Base-by-base conservation (phyloP, 2,329 filamentous ascomycete species). In the Lasiodiplodia hormozganensis region DNA sequence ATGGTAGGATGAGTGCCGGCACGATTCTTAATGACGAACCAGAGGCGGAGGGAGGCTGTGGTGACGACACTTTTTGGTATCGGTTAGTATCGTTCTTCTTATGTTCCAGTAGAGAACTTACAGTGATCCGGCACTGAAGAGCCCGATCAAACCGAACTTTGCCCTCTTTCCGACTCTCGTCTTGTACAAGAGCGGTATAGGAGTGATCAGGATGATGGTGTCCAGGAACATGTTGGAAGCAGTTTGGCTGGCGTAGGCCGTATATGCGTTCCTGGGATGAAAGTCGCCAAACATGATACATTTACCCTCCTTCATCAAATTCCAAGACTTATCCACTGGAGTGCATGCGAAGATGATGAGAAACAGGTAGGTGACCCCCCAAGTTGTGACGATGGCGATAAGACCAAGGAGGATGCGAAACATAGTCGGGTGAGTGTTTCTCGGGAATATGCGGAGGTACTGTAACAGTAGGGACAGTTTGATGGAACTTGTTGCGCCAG, bases 241-340 rank as follows among this genome's bases (percentile, higher is more conserved):
- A 18, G 73, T 69, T 62, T 80, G 78, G 3, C 72, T 72, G 2
- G 73, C 70, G 56, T 73, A 80, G 67, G 72, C 75, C 1, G 69
- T 65, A 38, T 77, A 79, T 57, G 79, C 75, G 10, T 70, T 52
- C 1, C 71, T 47, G 1, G 75, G 72, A 2, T 74, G 65, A 40
- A 79, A 79, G 52, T 72, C 74, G n/a, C 78, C 78, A 74, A 77
- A 80, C 8, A 73, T 76, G 8, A 80, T 70, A 36, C 78, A 80
- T 40, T 70, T 75, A 0, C 78, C 77, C 2, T 64, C 4, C 1
- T 74, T 34, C 0, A 14, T 52, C 2, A 68, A 49, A 5, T 76
- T 70, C 78, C 78, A 80, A 43, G 76, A 74, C 58, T 77, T 78
- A 1, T 69, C 68, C 8, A 78, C 73, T 0, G 78, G 75, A 4